Evolutionary conservation across 805 yeast species (phyloP), one percentile per base, ranked within the genome.

Genomic region (Monosporozyma yasuniensis): DNA sequence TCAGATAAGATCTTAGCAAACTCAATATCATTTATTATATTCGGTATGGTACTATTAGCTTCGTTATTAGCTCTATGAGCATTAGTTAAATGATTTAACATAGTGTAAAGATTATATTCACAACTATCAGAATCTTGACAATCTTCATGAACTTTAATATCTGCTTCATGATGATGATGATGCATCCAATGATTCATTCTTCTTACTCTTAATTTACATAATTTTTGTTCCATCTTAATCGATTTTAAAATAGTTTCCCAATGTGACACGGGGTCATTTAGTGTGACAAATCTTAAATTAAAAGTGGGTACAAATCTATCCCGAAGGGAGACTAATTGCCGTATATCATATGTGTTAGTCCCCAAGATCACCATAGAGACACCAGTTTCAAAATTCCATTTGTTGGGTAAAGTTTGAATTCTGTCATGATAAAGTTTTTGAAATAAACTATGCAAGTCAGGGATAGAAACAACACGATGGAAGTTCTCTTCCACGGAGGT

Each of bases 161-260:
- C 34, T 11, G 43, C 25, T 30, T 16, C 44, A 21, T 47, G 34
- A 5, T 44, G 44, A 8, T 50, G 37, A 38, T 58, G 54, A 45
- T 60, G 58, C 69, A 65, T 65, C 69, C 69, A 65, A 44, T 61
- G 61, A 22, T 60, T 50, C 53, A 60, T 53, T 30, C 63, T 55
- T n/a, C 54, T 45, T n/a, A 62, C 54, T 41, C 64, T 56, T 47
- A 56, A 44, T 14, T 47, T 21, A 21, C 51, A 47, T 16, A 54
- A 39, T 39, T 30, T 30, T 35, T 34, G 25, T 46, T 52, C 52
- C 42, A 32, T 28, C 14, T 41, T 32, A 14, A 38, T 39, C 9
- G 42, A 41, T 10, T 52, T 49, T 1, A 51, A 44, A 18, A 46
- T 30, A n/a, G 35, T 25, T 3, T 10, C 19, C 16, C 47, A 28